Conservation (phyloP, 2,329 filamentous ascomycete species). For the Ceratocystiopsis minuta region DNA sequence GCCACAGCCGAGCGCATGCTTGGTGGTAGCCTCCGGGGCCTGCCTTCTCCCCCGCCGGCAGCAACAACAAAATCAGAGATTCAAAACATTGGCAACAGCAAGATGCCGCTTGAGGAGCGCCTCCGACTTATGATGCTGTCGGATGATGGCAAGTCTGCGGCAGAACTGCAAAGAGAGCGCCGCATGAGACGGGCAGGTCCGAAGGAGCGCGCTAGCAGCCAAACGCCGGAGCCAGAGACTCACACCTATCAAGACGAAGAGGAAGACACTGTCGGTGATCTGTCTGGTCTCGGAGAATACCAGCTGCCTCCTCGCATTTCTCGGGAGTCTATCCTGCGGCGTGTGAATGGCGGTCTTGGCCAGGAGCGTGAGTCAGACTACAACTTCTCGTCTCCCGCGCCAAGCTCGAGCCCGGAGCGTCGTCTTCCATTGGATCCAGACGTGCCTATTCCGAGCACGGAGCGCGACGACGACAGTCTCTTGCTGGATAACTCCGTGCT, state of each 20-base stretch:
- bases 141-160: slow-evolving; percentile 43
- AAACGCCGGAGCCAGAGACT: too few species aligned
- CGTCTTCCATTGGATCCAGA: slow-evolving; percentile 61
- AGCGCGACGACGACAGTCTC: slow-evolving; percentile 21
- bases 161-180: slow-evolving; percentile 49
- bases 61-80: slow-evolving; percentile 59
- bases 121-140: slow-evolving; percentile 79
- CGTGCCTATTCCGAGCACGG: slow-evolving; percentile 73
- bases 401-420: slow-evolving; percentile 39
- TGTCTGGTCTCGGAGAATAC: slow-evolving; percentile 42
- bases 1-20: slow-evolving; percentile 56
- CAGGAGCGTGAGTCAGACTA: slow-evolving; percentile 43
- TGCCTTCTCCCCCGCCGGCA: slow-evolving; percentile 58
- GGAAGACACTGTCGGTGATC: slow-evolving; percentile 41
- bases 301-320: slow-evolving; percentile 65
- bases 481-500: slow-evolving; percentile 31
- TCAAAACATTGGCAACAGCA: slow-evolving; percentile 53
- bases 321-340: slow-evolving; percentile 78
- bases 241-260: slow-evolving; percentile 23
- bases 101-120: slow-evolving; percentile 73
- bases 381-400: slow-evolving; percentile 43
- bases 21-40: slow-evolving; percentile 36
- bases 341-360: slow-evolving; percentile 50
- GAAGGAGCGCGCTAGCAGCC: slow-evolving; percentile 26
- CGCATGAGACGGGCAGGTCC: slow-evolving; percentile 45